Evolutionary conservation across 139 green algal species (phyloP).

Genomic region (Astrephomene gubernaculifera): DNA sequence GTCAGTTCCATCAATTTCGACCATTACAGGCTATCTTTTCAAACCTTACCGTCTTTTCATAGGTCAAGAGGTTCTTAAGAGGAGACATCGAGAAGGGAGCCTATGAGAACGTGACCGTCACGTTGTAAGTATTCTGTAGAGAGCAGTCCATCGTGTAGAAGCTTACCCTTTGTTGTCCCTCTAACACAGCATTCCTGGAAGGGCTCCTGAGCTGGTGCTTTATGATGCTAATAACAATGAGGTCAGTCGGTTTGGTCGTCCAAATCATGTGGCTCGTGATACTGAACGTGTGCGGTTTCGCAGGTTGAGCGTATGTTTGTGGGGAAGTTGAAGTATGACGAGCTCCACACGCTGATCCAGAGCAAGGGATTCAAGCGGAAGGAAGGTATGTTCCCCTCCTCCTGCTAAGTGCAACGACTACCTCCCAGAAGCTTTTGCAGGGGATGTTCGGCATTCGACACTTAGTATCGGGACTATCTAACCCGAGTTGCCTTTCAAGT

Average conservation of each 20-base stretch:
- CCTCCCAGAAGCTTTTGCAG: too few relatives aligned
- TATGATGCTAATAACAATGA: conserved; percentile 15
- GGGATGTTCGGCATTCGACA: too few relatives aligned
- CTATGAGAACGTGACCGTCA: conserved; percentile 7
- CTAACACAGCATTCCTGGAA: conserved; percentile 30
- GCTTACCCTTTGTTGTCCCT: neutral
- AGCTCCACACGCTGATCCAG: conserved; percentile 38
- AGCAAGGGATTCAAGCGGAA: conserved; percentile 21
- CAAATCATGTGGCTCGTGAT: neutral
- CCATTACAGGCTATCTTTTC: neutral
- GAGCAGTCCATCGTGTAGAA: neutral
- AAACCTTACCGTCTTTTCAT: neutral
- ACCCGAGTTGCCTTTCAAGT: too few relatives aligned
- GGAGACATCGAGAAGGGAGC: conserved; percentile 34
- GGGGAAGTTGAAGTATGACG: conserved; percentile 31
- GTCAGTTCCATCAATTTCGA: neutral
- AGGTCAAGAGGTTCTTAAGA: conserved; percentile 40
- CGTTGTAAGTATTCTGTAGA: neutral
- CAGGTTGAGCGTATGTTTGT: conserved; percentile 45
- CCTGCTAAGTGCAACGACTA: too few relatives aligned
- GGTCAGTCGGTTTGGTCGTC: neutral
- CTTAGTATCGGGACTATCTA: too few relatives aligned
- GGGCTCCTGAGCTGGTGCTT: conserved; percentile 33
- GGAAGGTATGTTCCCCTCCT: too few relatives aligned
- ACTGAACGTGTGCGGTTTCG: neutral